Conservation (phyloP, 1,139 yeast genomes). For the Yamadazyma trypodendri region DNA sequence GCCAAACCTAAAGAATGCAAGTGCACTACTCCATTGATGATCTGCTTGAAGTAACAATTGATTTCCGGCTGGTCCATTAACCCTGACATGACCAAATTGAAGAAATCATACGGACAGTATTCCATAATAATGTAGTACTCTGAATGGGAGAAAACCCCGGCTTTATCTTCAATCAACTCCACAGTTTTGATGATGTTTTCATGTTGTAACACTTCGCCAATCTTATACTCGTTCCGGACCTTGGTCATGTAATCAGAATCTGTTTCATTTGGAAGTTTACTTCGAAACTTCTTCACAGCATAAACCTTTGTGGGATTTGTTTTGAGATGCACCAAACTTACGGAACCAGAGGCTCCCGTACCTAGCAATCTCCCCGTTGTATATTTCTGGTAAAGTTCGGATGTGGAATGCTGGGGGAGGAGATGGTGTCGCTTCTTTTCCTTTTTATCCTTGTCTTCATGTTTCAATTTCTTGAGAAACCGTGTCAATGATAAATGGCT, state of each 20-base stretch:
- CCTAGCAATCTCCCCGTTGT: conserved; percentile 64
- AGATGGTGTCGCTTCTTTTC: conserved; percentile 12
- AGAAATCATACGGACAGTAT: conserved; percentile 71
- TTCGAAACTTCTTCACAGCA: conserved; percentile 71
- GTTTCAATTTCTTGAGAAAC: conserved; percentile 40
- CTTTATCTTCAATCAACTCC: conserved; percentile 53
- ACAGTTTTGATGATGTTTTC: conserved; percentile 63
- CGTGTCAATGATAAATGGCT: conserved; percentile 36
- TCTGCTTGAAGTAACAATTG: conserved; percentile 68
- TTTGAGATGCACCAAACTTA: conserved; percentile 52
- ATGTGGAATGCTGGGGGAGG: conserved; percentile 18
- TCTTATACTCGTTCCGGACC: conserved; percentile 64
- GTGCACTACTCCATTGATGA: conserved; percentile 58
- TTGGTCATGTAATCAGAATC: conserved; percentile 58
- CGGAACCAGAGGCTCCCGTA: conserved; percentile 79
- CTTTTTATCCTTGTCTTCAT: conserved; percentile 12
- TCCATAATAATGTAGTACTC: conserved; percentile 71
- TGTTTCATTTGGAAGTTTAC: conserved; percentile 50
- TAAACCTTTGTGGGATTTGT: conserved; percentile 47
- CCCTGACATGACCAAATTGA: conserved; percentile 75
- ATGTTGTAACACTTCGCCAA: conserved; percentile 61
- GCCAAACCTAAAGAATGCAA: conserved; percentile 70
- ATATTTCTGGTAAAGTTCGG: conserved; percentile 44
- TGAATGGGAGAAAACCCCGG: conserved; percentile 25
- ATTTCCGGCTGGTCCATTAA: conserved; percentile 58